Percentiles rank a stretch among this genome's conserved stretches.
Evolutionary conservation across 148 eudicot species (phyloP).

Genomic region (Dysphania ambrosioides): DNA sequence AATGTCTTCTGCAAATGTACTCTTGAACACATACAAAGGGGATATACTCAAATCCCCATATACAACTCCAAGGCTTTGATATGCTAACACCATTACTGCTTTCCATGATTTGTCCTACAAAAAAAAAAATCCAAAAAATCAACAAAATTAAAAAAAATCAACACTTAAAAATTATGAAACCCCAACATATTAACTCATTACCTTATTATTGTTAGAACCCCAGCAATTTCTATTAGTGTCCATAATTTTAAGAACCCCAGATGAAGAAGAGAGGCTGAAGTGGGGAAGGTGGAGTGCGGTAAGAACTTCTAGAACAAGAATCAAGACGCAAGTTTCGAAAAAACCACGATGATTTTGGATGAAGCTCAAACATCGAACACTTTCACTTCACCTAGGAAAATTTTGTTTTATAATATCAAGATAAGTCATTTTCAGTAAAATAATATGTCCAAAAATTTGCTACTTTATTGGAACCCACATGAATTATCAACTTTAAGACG

Average conservation of each 20-base stretch:
- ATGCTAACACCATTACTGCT: constrained; percentile 63
- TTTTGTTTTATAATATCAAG: neutral
- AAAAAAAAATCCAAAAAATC: neutral
- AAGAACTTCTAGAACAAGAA: constrained; percentile 18
- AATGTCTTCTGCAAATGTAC: constrained; percentile 87
- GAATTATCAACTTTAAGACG: constrained; percentile 24
- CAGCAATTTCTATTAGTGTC: constrained; percentile 48
- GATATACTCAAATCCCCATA: constrained; percentile 93
- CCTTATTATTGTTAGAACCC: constrained; percentile 53
- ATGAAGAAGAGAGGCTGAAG: too few species aligned
- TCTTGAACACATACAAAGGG: constrained; percentile 85
- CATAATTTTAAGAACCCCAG: constrained; percentile 38
- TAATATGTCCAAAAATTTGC: constrained; percentile 23
- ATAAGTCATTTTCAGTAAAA: constrained; percentile 19
- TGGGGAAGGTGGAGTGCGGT: neutral
- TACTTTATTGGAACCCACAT: constrained; percentile 36
- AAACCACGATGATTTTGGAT: constrained; percentile 10
- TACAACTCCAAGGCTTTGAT: constrained; percentile 89
- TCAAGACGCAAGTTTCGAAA: constrained; percentile 16
- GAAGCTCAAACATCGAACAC: constrained; percentile 2
- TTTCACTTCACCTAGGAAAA: neutral
- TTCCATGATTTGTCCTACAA: constrained; percentile 73
- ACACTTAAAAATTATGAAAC: neutral
- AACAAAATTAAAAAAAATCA: neutral
- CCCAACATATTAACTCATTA: constrained; percentile 19